These are phyloP conservation scores for Nissolia schottii DNA, from an alignment of 306 rosid species.

Conservation along the genomic window DNA sequence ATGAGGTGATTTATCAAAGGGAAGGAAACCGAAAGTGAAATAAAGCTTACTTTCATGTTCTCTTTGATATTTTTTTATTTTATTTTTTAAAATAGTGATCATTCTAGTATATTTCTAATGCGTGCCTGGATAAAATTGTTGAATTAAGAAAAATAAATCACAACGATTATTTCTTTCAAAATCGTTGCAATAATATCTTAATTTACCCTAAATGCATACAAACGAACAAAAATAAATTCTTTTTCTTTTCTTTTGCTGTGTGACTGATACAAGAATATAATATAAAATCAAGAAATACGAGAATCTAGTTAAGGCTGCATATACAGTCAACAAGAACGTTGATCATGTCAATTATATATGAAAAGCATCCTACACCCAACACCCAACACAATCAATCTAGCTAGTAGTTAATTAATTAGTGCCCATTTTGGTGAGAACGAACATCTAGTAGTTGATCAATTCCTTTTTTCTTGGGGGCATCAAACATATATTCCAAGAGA, in stretches of 20 bases:
- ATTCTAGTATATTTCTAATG: not conserved
- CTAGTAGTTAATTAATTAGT: not conserved
- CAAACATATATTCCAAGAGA: not conserved
- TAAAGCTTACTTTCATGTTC: not conserved
- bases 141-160: not conserved
- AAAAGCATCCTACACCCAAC: not conserved
- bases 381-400: not conserved
- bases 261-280: not conserved
- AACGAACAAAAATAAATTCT: not conserved
- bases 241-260: not conserved
- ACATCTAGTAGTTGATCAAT: not conserved
- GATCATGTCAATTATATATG: not conserved
- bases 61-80: not conserved
- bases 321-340: not conserved
- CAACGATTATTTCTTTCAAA: not conserved
- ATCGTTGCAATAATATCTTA: not conserved
- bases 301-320: not conserved
- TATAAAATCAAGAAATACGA: not conserved
- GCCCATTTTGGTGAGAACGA: not conserved
- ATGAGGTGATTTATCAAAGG: too few relatives aligned
- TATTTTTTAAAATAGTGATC: not conserved
- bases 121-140: not conserved
- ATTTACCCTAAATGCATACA: not conserved
- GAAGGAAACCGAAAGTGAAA: not conserved
- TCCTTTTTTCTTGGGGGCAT: not conserved